Conservation (phyloP, 2,329 filamentous ascomycete genomes). For the Hymenoscyphus albidus region DNA sequence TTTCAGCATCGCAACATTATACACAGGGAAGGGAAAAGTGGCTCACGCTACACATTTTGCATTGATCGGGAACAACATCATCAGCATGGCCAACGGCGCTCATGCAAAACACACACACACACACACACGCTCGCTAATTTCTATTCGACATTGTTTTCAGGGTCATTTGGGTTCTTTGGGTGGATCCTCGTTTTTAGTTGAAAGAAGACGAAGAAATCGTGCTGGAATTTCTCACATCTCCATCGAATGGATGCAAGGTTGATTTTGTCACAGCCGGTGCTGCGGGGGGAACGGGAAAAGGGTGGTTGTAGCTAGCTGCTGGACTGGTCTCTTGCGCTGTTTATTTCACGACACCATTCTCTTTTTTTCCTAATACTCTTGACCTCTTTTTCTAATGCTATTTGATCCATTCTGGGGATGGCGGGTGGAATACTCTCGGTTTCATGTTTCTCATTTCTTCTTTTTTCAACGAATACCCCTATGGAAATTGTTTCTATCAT, state of each 20-base stretch:
- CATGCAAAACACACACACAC: neutral
- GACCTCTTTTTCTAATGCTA: neutral
- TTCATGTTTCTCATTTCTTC: neutral
- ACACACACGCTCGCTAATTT: neutral
- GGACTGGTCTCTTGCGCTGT: constrained; percentile 4
- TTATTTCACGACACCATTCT: neutral
- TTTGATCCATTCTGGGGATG: neutral
- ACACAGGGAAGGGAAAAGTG: constrained; percentile 35
- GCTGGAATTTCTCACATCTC: neutral
- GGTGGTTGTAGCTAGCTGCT: neutral
- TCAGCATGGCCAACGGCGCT: constrained; percentile 1
- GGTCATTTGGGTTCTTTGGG: neutral
- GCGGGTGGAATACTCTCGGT: neutral
- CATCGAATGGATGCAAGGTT: constrained; percentile 1
- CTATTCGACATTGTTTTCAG: neutral
- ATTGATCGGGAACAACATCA: constrained; percentile 16
- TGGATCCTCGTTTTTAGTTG: neutral
- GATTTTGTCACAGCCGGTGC: neutral
- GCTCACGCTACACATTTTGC: constrained; percentile 33
- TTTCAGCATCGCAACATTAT: constrained; percentile 28
- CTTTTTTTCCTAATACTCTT: neutral
- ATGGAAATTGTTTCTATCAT: too few species aligned
- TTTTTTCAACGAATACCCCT: neutral
- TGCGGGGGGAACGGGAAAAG: neutral
- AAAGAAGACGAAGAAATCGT: neutral